Conservation (phyloP, 2,329 filamentous ascomycete species). For the Taxawa tesnikishii region DNA sequence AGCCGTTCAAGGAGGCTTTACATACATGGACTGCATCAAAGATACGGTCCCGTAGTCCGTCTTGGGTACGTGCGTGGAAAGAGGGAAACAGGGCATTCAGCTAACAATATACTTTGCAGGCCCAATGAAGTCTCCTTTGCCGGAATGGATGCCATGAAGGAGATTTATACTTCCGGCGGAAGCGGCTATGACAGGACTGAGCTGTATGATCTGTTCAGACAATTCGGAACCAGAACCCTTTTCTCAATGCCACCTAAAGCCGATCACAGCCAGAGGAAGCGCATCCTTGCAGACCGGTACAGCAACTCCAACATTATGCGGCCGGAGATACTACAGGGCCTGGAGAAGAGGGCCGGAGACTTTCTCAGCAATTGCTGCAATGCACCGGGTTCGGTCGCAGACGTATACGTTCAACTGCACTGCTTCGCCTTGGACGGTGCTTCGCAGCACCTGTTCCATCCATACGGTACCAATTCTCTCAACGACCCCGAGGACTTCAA, state of each 20-base stretch:
- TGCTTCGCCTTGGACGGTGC: constrained; percentile 9
- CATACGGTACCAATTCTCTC: constrained; percentile 7
- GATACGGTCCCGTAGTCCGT: constrained; percentile 17
- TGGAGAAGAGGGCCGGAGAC: constrained; percentile 2
- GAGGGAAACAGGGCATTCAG: no score
- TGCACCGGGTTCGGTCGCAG: constrained; percentile 2
- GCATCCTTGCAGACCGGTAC: constrained; percentile 8
- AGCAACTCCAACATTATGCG: constrained; percentile 8
- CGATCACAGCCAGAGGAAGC: constrained; percentile 5
- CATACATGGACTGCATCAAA: constrained; percentile 23
- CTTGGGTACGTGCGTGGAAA: no score
- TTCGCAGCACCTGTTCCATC: constrained; percentile 7
- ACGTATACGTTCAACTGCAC: constrained; percentile 9
- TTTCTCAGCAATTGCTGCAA: constrained; percentile 7
- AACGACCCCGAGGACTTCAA: constrained; percentile 4
- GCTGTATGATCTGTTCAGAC: constrained; percentile 11
- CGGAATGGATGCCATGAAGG: constrained; percentile 14
- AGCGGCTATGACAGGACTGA: constrained; percentile 15
- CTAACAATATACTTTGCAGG: no score
- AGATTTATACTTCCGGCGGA: constrained; percentile 16
- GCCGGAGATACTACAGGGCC: constrained; percentile 4
- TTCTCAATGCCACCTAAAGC: constrained; percentile 8
- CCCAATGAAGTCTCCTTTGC: constrained; percentile 18
- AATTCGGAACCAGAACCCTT: constrained; percentile 7
- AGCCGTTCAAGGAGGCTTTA: constrained; percentile 24